These are phyloP conservation scores for Calycina marina DNA, from an alignment of 2,329 filamentous ascomycete species.

Conservation along the genomic window DNA sequence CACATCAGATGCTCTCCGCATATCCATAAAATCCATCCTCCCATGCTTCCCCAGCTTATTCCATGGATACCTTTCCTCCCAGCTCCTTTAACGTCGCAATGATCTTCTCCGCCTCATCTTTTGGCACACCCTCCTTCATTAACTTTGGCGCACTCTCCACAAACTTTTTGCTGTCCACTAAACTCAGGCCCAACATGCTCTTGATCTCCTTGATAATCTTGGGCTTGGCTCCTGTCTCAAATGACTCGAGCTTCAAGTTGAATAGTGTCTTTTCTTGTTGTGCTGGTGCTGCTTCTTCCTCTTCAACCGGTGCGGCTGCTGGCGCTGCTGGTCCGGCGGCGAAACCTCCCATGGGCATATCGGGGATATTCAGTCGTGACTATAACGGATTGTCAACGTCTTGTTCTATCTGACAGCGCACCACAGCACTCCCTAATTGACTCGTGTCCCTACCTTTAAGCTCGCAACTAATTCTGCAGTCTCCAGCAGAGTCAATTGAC, in stretches of 20 bases:
- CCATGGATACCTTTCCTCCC: conserved; percentile 80
- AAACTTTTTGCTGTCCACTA: conserved; percentile 99
- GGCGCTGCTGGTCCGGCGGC: conserved; percentile 49
- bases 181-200: conserved; percentile 78
- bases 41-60: conserved; percentile 51
- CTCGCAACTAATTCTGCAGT: conserved; percentile 89
- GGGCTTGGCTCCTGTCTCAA: conserved; percentile 80
- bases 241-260: conserved; percentile 83
- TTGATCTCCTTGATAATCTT: conserved; percentile 99
- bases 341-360: conserved; percentile 89
- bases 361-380: conserved; percentile 93
- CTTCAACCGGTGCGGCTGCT: conserved; percentile 51
- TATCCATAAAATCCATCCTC: conserved; percentile 6
- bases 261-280: conserved; percentile 96
- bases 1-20: conserved; percentile 12
- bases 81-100: conserved; percentile 86
- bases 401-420: neutral
- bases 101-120: conserved; percentile 99
- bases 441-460: conserved; percentile 58
- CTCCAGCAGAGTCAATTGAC: conserved; percentile 92
- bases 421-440: neutral
- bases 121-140: conserved; percentile 97
- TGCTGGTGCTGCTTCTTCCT: conserved; percentile 76
- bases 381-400: conserved; percentile 27
- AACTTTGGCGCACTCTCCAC: conserved; percentile 95